Percentiles rank a stretch among this genome's conserved stretches.
These are phyloP conservation scores for Marasmius oreades DNA, from an alignment of 1,284 basidiomycete species.

Conservation along the genomic window DNA sequence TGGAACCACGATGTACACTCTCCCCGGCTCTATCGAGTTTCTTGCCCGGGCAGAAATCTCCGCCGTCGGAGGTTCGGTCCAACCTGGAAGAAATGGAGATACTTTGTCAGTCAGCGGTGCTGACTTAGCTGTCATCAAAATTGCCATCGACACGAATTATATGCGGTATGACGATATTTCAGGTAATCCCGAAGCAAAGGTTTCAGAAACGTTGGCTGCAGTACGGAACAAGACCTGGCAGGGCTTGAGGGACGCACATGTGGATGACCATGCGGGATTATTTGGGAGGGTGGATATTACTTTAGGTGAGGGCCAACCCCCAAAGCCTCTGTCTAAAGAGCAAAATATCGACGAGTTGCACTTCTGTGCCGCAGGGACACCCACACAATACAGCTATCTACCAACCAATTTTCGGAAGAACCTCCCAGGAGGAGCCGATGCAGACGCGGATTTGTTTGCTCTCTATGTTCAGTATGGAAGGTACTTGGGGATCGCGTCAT, in stretches of 20 bases:
- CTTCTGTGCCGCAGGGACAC: constrained; percentile 6
- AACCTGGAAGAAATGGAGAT: background rate
- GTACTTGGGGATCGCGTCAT: constrained; percentile 15
- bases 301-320: constrained; percentile 1
- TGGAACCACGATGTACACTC: constrained; percentile 6
- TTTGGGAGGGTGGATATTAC: constrained; percentile 15
- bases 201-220: constrained; percentile 3
- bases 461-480: constrained; percentile 14
- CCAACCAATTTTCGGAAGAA: constrained; percentile 15
- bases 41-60: constrained; percentile 11
- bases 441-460: constrained; percentile 14
- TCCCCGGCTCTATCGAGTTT: constrained; percentile 12
- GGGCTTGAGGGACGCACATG: constrained; percentile 11
- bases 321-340: background rate
- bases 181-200: constrained; percentile 13
- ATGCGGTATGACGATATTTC: constrained; percentile 14
- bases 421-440: constrained; percentile 12
- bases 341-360: too few species aligned
- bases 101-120: constrained; percentile 8
- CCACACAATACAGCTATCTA: constrained; percentile 10
- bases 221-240: constrained; percentile 11
- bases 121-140: constrained; percentile 12
- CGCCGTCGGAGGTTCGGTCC: background rate
- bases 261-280: constrained; percentile 12
- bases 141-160: constrained; percentile 17